Conservation (phyloP, 139 green algal species). For the Chlorella sp. region DNA sequence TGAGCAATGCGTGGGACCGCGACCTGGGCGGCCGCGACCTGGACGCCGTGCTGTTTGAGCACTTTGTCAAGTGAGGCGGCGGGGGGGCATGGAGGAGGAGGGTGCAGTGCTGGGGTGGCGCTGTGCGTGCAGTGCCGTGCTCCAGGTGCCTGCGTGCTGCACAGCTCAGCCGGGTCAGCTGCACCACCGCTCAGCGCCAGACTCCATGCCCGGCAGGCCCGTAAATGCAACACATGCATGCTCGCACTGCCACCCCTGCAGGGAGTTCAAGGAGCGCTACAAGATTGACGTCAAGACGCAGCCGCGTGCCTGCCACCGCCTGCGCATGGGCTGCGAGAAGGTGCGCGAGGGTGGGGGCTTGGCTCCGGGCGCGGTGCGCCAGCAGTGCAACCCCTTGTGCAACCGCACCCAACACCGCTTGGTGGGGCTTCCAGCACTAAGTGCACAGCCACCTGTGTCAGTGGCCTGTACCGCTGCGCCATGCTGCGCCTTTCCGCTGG, state of each 20-base stretch:
- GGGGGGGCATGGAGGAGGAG: too few relatives aligned
- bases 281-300: conserved; percentile 91
- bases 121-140: too few relatives aligned
- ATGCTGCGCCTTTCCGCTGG: neutral
- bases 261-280: conserved; percentile 83
- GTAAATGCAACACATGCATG: too few relatives aligned
- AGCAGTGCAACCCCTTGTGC: neutral
- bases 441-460: neutral
- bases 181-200: too few relatives aligned
- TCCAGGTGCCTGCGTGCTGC: too few relatives aligned
- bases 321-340: conserved; percentile 88
- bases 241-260: neutral
- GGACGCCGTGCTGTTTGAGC: conserved; percentile 92
- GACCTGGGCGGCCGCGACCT: conserved; percentile 92
- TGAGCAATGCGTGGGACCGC: conserved; percentile 90
- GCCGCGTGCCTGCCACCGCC: conserved; percentile 83
- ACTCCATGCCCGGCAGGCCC: too few relatives aligned
- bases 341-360: conserved; percentile 21
- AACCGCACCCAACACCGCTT: too few relatives aligned
- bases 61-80: conserved; percentile 73
- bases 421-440: too few relatives aligned
- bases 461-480: neutral
- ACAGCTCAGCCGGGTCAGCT: too few relatives aligned
- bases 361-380: neutral
- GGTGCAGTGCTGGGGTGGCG: too few relatives aligned